phyloP scores from a whole-genome alignment of 177 flowering plant genomes.

The Vitis hybrid region DNA sequence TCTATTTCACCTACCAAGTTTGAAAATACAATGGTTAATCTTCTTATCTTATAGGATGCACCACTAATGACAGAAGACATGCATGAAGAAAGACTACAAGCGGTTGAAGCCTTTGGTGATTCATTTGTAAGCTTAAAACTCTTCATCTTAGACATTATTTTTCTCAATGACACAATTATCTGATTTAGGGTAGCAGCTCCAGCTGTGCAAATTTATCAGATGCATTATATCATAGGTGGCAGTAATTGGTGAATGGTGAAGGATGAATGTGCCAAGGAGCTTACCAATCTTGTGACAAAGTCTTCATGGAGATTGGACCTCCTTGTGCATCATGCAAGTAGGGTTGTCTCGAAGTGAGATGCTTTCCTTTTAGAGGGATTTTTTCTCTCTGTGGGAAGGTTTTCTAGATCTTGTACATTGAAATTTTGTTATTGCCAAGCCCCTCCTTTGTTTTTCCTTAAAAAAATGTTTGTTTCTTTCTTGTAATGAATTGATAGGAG shows the following conservation, averaged over 20 bases:
- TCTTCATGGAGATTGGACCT: background rate
- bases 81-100: constrained; percentile 94
- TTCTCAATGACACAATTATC: background rate
- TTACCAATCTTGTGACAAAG: background rate
- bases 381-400: too few relatives aligned
- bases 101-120: constrained; percentile 76
- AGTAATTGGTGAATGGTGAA: background rate
- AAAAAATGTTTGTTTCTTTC: too few relatives aligned
- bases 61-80: constrained; percentile 99
- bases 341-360: too few relatives aligned
- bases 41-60: constrained; percentile 53
- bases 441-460: too few relatives aligned
- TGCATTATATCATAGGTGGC: background rate
- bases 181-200: background rate
- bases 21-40: background rate
- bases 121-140: constrained; percentile 63
- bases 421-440: too few relatives aligned
- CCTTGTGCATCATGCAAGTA: background rate
- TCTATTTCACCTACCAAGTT: background rate
- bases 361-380: too few relatives aligned
- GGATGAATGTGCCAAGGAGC: too few relatives aligned
- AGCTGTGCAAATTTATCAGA: background rate
- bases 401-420: too few relatives aligned
- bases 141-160: background rate
- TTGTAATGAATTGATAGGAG: too few relatives aligned